Conservation (phyloP, 306 rosid species). For the Prunus campanulata region DNA sequence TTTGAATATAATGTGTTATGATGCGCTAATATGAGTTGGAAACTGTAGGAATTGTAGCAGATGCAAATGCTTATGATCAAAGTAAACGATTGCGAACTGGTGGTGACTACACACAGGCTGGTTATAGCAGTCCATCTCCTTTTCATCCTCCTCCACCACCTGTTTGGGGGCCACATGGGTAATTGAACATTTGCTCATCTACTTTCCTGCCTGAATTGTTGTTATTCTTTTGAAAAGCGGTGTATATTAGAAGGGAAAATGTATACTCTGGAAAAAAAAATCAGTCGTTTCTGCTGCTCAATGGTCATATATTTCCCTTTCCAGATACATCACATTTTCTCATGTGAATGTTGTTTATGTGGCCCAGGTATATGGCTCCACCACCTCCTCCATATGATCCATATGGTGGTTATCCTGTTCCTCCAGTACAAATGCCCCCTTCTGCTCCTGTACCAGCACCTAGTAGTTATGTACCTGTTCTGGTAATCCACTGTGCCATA, state of each 20-base stretch:
- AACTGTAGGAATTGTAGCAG: conserved; percentile 67
- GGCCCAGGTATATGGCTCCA: conserved; percentile 86
- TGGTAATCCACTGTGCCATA: conserved; percentile 44
- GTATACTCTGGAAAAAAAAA: background rate
- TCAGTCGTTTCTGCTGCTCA: background rate
- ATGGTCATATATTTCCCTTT: background rate
- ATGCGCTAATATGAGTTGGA: conserved; percentile 26
- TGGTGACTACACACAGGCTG: conserved; percentile 77
- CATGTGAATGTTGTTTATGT: conserved; percentile 25
- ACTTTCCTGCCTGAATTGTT: background rate
- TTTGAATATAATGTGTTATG: background rate
- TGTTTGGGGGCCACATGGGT: conserved; percentile 97
- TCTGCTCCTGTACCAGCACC: conserved; percentile 83
- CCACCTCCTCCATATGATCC: conserved; percentile 97
- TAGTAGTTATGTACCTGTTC: conserved; percentile 84
- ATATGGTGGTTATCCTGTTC: conserved; percentile 82
- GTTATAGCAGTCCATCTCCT: conserved; percentile 75
- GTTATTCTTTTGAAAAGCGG: background rate
- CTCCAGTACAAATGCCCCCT: conserved; percentile 84
- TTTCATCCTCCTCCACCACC: conserved; percentile 85
- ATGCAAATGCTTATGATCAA: conserved; percentile 70
- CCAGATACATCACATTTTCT: background rate
- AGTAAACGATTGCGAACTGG: conserved; percentile 85
- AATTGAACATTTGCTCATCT: conserved; percentile 1
- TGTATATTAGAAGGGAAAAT: background rate